Percentiles rank a stretch among this genome's conserved stretches.
Conservation (phyloP, 202 grass and related monocot species). For the Bolboschoenoplectus hybrid region DNA sequence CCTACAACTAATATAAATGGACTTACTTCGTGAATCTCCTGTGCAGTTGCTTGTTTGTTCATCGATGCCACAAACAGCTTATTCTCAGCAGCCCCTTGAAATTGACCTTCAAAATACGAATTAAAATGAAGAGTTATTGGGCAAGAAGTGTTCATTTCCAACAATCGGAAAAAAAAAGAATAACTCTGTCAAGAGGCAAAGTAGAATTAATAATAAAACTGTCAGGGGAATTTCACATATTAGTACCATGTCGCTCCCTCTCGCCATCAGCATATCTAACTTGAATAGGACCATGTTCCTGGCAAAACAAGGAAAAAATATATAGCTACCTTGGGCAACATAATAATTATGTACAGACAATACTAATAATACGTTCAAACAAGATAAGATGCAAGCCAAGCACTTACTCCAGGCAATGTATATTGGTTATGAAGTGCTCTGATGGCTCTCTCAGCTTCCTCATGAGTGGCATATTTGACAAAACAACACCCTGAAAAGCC, state of each 20-base stretch:
- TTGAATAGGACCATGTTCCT: conserved; percentile 90
- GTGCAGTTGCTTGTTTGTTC: conserved; percentile 82
- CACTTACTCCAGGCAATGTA: conserved; percentile 85
- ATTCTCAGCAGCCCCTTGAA: conserved; percentile 72
- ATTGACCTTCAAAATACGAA: conserved; percentile 43
- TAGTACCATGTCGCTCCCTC: conserved; percentile 85
- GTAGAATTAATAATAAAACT: conserved; percentile 30
- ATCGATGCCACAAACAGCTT: conserved; percentile 97
- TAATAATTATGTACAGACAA: not conserved
- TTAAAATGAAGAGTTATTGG: conserved; percentile 22
- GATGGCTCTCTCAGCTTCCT: conserved; percentile 91
- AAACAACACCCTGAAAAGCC: conserved; percentile 91
- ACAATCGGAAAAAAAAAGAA: conserved; percentile 33
- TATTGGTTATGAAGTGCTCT: conserved; percentile 94
- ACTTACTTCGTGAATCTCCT: conserved; percentile 94
- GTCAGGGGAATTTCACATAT: conserved; percentile 9
- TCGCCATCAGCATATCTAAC: conserved; percentile 99
- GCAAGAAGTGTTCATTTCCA: conserved; percentile 25
- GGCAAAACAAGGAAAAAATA: conserved; percentile 32
- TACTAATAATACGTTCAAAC: conserved; percentile 33
- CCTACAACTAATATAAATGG: not conserved
- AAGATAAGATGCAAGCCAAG: conserved; percentile 34
- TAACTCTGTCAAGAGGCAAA: not conserved
- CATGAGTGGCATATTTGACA: conserved; percentile 92
- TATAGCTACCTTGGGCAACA: conserved; percentile 19